Conservation (phyloP, 306 rosid species). For the Dryas alaskensis region DNA sequence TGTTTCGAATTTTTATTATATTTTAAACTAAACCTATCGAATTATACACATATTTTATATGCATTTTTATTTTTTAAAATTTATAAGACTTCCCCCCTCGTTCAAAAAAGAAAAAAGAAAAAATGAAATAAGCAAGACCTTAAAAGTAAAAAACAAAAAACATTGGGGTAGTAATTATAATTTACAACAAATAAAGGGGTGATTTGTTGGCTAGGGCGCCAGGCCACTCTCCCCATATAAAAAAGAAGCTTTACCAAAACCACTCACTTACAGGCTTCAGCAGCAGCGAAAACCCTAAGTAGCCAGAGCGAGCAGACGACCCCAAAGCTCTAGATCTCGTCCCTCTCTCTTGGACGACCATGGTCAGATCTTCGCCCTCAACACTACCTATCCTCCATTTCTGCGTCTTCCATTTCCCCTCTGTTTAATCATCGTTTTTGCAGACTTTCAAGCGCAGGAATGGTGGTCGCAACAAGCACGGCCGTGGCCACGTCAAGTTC, state of each 20-base stretch:
- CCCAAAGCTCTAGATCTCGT: conserved; percentile 17
- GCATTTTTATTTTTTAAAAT: too few species aligned
- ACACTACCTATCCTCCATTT: not conserved
- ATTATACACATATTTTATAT: too few species aligned
- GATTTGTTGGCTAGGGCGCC: not conserved
- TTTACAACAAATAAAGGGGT: not conserved
- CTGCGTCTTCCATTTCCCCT: not conserved
- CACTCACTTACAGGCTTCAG: not conserved
- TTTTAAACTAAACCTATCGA: too few species aligned
- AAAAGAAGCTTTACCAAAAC: not conserved
- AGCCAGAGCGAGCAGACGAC: not conserved
- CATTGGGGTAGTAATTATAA: not conserved
- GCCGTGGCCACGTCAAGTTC: conserved; percentile 86
- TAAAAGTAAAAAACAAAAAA: not conserved
- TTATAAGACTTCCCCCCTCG: too few species aligned
- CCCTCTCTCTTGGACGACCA: conserved; percentile 9
- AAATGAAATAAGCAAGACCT: too few species aligned
- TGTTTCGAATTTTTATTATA: too few species aligned
- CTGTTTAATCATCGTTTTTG: not conserved
- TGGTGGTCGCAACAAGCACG: conserved; percentile 91
- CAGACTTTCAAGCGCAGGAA: conserved; percentile 92
- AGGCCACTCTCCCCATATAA: not conserved
- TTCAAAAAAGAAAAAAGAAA: too few species aligned
- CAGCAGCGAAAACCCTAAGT: not conserved
- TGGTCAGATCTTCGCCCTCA: conserved; percentile 26